Percentiles rank a stretch among this genome's conserved stretches.
These are phyloP conservation scores for Gentiana macrophylla DNA, from an alignment of 257 asterid genomes.

Conservation along the genomic window DNA sequence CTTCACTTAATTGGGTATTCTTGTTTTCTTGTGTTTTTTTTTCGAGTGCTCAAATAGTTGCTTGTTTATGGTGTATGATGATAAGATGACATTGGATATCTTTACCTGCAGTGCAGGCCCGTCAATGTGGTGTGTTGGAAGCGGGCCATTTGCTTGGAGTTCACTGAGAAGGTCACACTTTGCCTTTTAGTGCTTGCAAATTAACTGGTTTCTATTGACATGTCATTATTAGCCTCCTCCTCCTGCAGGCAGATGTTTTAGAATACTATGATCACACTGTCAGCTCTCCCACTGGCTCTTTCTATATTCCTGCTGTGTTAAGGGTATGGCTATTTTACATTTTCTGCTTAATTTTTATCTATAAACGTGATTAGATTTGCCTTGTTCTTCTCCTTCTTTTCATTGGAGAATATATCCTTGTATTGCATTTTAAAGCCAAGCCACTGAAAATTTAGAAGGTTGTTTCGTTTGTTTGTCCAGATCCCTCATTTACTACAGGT, in stretches of 20 bases:
- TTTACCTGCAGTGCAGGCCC: slow-evolving; percentile 82
- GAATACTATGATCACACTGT: slow-evolving; percentile 90
- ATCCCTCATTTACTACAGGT: slow-evolving; percentile 85
- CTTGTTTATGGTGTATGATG: not conserved
- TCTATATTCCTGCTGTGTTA: slow-evolving; percentile 86
- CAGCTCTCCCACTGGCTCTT: slow-evolving; percentile 80
- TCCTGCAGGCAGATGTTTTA: slow-evolving; percentile 86
- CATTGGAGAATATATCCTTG: not conserved
- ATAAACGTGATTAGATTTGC: slow-evolving; percentile 7
- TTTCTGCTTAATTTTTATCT: slow-evolving; percentile 7
- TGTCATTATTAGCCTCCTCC: not conserved
- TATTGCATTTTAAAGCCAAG: too few species aligned
- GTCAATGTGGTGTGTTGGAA: slow-evolving; percentile 96
- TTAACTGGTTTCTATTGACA: too few species aligned
- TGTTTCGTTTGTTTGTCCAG: slow-evolving; percentile 25
- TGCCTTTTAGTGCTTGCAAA: not conserved
- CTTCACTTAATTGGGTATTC: not conserved
- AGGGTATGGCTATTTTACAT: slow-evolving; percentile 51
- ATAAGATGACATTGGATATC: slow-evolving; percentile 5
- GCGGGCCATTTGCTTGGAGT: slow-evolving; percentile 94
- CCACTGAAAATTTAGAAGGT: too few species aligned
- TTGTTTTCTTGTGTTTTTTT: not conserved
- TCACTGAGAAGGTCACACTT: slow-evolving; percentile 73
- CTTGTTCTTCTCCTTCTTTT: slow-evolving; percentile 3
- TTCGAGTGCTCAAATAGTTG: not conserved